Conservation (phyloP, 345 rosid genomes). For the Hibiscus tridactylites region DNA sequence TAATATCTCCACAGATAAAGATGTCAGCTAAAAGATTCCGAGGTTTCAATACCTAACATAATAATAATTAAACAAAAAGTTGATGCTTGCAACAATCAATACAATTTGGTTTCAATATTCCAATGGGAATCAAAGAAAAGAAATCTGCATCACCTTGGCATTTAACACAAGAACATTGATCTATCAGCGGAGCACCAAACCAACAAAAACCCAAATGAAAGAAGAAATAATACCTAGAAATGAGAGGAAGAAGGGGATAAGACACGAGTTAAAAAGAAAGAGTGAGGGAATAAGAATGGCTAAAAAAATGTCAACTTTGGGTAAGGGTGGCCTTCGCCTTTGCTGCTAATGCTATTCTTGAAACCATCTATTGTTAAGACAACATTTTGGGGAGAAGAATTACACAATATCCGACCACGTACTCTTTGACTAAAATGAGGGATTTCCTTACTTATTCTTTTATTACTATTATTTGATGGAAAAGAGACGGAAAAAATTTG, state of each 20-base stretch:
- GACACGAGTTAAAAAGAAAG: constrained; percentile 3
- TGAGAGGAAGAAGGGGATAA: neutral
- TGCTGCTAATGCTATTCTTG: neutral
- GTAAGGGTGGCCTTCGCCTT: neutral
- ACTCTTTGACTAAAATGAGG: neutral
- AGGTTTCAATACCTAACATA: constrained; percentile 9
- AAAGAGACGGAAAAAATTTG: no score
- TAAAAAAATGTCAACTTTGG: neutral
- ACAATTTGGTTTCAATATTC: no score
- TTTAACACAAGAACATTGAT: neutral
- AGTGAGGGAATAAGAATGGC: constrained; percentile 8
- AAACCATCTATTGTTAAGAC: neutral
- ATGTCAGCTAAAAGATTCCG: constrained; percentile 7
- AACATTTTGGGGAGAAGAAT: neutral
- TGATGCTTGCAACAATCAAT: no score
- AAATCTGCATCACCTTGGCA: neutral
- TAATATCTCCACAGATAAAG: constrained; percentile 1
- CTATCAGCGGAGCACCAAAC: neutral
- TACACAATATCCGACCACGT: neutral
- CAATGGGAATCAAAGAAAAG: no score
- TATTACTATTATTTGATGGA: no score
- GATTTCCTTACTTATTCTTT: no score
- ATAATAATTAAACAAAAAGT: neutral
- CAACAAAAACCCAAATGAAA: neutral
- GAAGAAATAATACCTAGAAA: constrained; percentile 9